A percentile compares a stretch with the other conserved stretches of the same genome.
phyloP scores from a whole-genome alignment of 192 early-diverging fungal species.

The Coemansia guatemalensis region DNA sequence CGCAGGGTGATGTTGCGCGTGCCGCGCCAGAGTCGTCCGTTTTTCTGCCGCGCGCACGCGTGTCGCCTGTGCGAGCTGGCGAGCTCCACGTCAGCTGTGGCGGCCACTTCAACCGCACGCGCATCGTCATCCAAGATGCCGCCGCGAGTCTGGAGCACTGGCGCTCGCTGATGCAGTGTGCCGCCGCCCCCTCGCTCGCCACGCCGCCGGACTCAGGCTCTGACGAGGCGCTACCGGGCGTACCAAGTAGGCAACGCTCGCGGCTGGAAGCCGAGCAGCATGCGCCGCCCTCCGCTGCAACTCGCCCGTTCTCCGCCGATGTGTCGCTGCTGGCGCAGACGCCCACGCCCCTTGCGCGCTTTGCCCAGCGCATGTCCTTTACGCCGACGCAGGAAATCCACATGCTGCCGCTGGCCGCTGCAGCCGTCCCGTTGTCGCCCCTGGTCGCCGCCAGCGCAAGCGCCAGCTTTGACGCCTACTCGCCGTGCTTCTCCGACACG shows the following conservation, averaged over 20 bases:
- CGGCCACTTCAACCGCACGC: conserved; percentile 37
- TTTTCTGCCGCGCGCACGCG: conserved; percentile 37
- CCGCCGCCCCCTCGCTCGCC: conserved; percentile 18
- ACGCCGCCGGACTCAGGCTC: conserved; percentile 39
- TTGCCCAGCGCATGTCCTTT: conserved; percentile 8
- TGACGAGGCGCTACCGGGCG: conserved; percentile 20
- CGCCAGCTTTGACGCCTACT: conserved; percentile 29
- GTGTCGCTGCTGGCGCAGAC: conserved; percentile 40
- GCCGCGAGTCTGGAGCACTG: conserved; percentile 33
- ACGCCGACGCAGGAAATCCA: conserved; percentile 38
- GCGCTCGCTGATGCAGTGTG: conserved; percentile 32
- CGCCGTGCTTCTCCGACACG: conserved; percentile 36
- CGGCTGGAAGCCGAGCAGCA: background rate
- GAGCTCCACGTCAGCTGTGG: conserved; percentile 42
- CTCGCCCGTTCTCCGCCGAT: conserved; percentile 44
- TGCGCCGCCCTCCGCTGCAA: conserved; percentile 1
- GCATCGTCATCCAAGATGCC: conserved; percentile 46
- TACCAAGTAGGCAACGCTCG: background rate
- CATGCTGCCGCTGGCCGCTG: conserved; percentile 32
- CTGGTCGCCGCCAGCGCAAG: conserved; percentile 1
- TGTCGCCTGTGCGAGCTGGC: conserved; percentile 16
- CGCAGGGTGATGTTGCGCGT: conserved; percentile 48
- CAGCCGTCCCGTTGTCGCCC: conserved; percentile 1
- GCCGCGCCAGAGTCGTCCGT: conserved; percentile 49
- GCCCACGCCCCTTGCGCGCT: conserved; percentile 16